phyloP scores from a whole-genome alignment of 1,284 basidiomycete genomes.

The Heterobasidion irregulare region DNA sequence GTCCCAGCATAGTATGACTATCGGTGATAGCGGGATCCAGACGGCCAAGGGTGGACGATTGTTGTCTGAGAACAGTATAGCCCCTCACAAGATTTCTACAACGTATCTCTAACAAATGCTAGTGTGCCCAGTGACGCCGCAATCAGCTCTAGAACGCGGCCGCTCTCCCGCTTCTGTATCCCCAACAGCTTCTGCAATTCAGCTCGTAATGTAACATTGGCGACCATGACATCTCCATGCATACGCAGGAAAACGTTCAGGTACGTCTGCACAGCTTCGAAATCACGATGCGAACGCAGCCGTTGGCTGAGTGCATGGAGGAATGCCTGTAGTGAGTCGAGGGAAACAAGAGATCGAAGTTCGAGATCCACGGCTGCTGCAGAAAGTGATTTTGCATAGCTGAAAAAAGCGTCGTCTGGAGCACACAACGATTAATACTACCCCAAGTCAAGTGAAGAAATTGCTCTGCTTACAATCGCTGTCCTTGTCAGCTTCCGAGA shows the following conservation, averaged over 20 bases:
- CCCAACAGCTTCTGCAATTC: slow-evolving; percentile 50
- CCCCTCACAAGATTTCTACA: slow-evolving; percentile 13
- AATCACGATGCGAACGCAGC: slow-evolving; percentile 77
- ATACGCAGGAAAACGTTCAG: slow-evolving; percentile 79
- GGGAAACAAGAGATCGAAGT: slow-evolving; percentile 69
- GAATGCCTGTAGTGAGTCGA: slow-evolving; percentile 64
- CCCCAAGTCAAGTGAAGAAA: slow-evolving; percentile 1
- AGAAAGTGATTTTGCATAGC: slow-evolving; percentile 79
- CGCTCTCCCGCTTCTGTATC: slow-evolving; percentile 67
- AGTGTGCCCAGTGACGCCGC: slow-evolving; percentile 65
- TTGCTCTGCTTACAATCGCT: slow-evolving; percentile 55
- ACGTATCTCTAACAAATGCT: slow-evolving; percentile 52
- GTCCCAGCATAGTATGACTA: no score
- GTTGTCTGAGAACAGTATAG: no score
- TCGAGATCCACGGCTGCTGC: slow-evolving; percentile 91
- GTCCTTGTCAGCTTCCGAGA: slow-evolving; percentile 48
- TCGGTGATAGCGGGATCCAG: no score
- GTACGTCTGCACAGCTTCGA: slow-evolving; percentile 92
- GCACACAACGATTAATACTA: neutral
- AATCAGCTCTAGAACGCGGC: slow-evolving; percentile 63
- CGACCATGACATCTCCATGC: slow-evolving; percentile 78
- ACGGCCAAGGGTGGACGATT: no score
- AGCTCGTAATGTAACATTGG: slow-evolving; percentile 52
- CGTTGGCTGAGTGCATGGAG: slow-evolving; percentile 69
- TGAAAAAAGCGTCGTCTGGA: slow-evolving; percentile 79